Base-by-base conservation (phyloP, 768 basidiomycete species). In the Mycena vulgaris region DNA sequence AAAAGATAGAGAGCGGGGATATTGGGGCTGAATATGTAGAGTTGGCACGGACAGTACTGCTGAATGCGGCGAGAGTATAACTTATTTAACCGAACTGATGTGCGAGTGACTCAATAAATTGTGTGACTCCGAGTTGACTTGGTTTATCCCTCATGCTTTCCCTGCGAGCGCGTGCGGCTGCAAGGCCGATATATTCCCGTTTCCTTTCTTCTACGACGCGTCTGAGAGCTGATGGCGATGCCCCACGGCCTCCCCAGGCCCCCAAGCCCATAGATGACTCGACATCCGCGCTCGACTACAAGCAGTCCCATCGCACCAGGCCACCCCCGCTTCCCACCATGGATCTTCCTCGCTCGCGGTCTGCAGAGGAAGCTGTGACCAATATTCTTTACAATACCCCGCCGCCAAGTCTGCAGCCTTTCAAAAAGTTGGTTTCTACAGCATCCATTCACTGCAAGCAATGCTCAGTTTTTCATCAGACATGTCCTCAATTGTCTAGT, bases 371-470 rank as follows among this genome's bases (percentile, higher is more conserved):
- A 82, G 96, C 97, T 33, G 97, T 99, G 37, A 97, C 96, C 35
- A 98, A 98, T 77, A 98, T 99, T 75, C 84, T 98, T 17, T 99
- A 98, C 84, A 98, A 98, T 77, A 97, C 96, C 3, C 95, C 95
- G 11, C 94, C 95, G 27, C 95, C 95, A 5, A 96, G 93, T 77
- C 80, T 94, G 55, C 94, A 97, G 77, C 96, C 96, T 2, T 98
- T 91, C 83, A 97, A 97, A 88, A 95, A 93, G 95, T 95, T 75
- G 71, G 89, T 83, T 37, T 37, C 47, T 25, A 49, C 37, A 17
- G 25, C 16, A 7, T 13, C 25, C 19, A 17, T 51, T 40, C n/a
- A 39, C 23, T 14, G 25, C 49, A 30, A 52, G 61, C 33, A 27
- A 30, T 33, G 56, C 39, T 35, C n/a, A 68, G 13, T 35, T 65